Conservation (phyloP, 352 stramenopile species). For the Globisporangium rhizosaccharum region DNA sequence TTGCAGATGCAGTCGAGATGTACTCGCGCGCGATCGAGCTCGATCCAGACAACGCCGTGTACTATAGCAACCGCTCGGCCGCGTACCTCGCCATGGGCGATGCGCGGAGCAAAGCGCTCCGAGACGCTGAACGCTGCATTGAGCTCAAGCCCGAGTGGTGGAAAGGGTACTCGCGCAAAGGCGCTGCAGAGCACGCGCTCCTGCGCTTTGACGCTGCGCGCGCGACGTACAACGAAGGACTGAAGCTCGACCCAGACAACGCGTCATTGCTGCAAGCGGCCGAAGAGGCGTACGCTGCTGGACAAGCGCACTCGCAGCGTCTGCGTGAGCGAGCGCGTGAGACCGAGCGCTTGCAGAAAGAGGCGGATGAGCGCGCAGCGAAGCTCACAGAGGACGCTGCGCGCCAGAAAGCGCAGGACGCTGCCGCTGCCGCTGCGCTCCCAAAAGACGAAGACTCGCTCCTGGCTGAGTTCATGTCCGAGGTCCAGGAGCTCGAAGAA, state of each 20-base stretch:
- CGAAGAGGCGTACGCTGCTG: slow-evolving; percentile 69
- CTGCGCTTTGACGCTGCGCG: slow-evolving; percentile 68
- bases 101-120: slow-evolving; percentile 70
- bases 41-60: slow-evolving; percentile 82
- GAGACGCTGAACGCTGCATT: slow-evolving; percentile 76
- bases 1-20: slow-evolving; percentile 65
- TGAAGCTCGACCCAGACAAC: slow-evolving; percentile 71
- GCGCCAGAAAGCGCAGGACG: slow-evolving; percentile 13
- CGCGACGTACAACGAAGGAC: slow-evolving; percentile 60
- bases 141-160: slow-evolving; percentile 75
- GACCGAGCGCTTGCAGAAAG: slow-evolving; percentile 28
- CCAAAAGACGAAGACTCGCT: slow-evolving; percentile 47
- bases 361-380: slow-evolving; percentile 26
- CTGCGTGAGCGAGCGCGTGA: slow-evolving; percentile 53
- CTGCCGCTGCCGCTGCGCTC: slow-evolving; percentile 9
- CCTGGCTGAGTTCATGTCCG: slow-evolving; percentile 76
- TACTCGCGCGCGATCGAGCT: slow-evolving; percentile 81
- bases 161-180: slow-evolving; percentile 86
- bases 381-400: not conserved
- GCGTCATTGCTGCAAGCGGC: slow-evolving; percentile 51
- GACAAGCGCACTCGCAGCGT: slow-evolving; percentile 52
- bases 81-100: slow-evolving; percentile 77
- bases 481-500: slow-evolving; percentile 82
- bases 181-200: slow-evolving; percentile 71
- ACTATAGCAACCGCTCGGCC: slow-evolving; percentile 83